Evolutionary conservation across 2,329 filamentous ascomycete species (phyloP), one percentile per base, ranked within the genome.

Genomic region (Alternaria tenuissima): DNA sequence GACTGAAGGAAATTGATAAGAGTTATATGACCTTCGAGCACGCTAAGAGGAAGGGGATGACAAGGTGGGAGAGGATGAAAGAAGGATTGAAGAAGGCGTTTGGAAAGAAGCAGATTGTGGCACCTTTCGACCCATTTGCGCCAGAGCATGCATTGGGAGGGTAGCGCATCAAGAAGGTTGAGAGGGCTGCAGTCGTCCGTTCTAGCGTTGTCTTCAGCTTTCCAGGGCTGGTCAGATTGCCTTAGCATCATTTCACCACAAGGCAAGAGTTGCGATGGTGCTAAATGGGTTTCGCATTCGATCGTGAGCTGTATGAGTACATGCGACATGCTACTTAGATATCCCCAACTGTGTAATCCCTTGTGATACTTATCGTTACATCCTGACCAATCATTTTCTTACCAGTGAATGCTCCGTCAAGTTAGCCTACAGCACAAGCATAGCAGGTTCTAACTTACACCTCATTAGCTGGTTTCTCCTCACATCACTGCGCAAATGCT

Each of bases 91-190:
- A 34, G 49, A 44, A 30, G 20, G n/a, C 18, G 39, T 52, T 59
- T 44, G 62, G 62, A 8, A 62, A 55, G 53, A 55, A 55, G 47
- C 41, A 48, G 41, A 38, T 26, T 14, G 44, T 47, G 20, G 16
- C 12, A 18, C 55, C 59, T n/a, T 64, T 64, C 52, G 57, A 64
- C 46, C 62, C 62, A 4, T 64, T 60, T 38, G 52, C 53, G 11
- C 46, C 52, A 1, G 34, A 51, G 9, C 44, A 57, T 43, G 42
- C 20, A 8, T 11, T 11, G 28, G n/a, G 3, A 1, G 16, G 16
- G 6, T 26, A 11, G 14, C 14, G 2, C 0, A 5, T 1, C 14
- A 7, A 34, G 32, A 16, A 14, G 18, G 11, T 22, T 20, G 18
- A 16, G 32, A 2, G 12, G 38, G 11, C 22, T 16, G 9, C 36